Conservation (phyloP, 345 rosid genomes). For the Eutrema heterophyllum region DNA sequence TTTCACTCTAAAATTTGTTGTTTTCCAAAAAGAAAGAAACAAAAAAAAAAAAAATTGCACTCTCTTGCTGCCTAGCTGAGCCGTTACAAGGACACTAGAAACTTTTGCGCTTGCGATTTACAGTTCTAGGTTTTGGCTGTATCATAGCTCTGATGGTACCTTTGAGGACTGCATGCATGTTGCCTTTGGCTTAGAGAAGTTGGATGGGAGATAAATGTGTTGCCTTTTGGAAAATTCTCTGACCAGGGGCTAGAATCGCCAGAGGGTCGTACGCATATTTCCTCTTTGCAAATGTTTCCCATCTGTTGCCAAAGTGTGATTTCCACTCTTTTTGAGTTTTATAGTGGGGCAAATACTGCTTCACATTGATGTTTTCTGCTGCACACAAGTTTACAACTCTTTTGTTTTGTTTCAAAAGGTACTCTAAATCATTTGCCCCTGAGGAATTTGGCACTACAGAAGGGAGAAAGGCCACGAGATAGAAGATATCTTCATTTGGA, state of each 20-base stretch:
- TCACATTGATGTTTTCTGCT: conserved; percentile 39
- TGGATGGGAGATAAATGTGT: conserved; percentile 26
- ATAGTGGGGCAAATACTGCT: conserved; percentile 79
- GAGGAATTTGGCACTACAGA: no score
- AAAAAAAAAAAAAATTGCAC: not conserved
- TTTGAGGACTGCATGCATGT: not conserved
- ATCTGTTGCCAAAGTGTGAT: conserved; percentile 64
- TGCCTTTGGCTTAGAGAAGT: conserved; percentile 13
- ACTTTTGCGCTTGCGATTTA: conserved; percentile 25
- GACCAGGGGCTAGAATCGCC: conserved; percentile 86
- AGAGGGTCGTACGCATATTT: conserved; percentile 74
- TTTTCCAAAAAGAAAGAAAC: not conserved
- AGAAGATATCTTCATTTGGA: conserved; percentile 76
- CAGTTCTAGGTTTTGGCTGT: conserved; percentile 33
- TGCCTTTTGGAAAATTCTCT: conserved; percentile 64
- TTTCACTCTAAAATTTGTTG: conserved; percentile 1
- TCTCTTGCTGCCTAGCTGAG: conserved; percentile 26
- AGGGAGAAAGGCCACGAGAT: conserved; percentile 70
- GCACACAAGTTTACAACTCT: conserved; percentile 50
- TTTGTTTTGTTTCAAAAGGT: conserved; percentile 53
- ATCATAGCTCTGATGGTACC: conserved; percentile 3
- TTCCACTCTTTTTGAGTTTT: conserved; percentile 65
- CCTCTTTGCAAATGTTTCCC: conserved; percentile 63
- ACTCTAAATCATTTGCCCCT: conserved; percentile 52
- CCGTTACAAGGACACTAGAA: no score